Percentiles rank a stretch among this genome's conserved stretches.
phyloP scores from a whole-genome alignment of 768 basidiomycete species.

The Rhodotorula babjevae region DNA sequence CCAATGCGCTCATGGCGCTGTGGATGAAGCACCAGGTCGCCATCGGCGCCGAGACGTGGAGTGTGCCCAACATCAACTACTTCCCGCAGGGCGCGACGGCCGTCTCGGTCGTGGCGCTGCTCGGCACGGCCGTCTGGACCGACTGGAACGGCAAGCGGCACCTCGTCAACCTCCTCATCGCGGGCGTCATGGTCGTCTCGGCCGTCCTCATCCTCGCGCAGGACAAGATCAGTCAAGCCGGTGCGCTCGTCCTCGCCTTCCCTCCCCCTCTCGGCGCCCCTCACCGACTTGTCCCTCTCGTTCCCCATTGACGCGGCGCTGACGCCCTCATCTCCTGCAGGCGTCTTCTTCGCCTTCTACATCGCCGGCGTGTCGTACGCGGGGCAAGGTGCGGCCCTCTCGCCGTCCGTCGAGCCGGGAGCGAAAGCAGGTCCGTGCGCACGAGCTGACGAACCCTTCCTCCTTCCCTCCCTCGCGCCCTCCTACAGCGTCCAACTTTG shows the following conservation, averaged over 20 bases:
- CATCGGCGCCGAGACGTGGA: constrained; percentile 27
- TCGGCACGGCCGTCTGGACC: constrained; percentile 55
- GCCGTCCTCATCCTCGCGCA: constrained; percentile 47
- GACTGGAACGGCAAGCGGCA: constrained; percentile 56
- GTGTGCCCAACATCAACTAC: constrained; percentile 40
- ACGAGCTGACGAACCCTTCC: too few species aligned
- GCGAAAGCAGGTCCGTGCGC: too few species aligned
- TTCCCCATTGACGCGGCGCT: not conserved
- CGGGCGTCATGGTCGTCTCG: constrained; percentile 62
- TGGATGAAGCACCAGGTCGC: constrained; percentile 39
- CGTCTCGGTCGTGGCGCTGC: constrained; percentile 36
- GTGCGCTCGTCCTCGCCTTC: not conserved
- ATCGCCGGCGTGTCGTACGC: constrained; percentile 56
- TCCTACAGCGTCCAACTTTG: constrained; percentile 46
- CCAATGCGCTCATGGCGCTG: constrained; percentile 10
- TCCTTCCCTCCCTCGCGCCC: too few species aligned
- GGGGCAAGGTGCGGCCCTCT: constrained; percentile 52
- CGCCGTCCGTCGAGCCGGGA: too few species aligned
- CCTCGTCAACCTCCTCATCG: constrained; percentile 65
- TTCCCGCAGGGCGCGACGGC: constrained; percentile 41
- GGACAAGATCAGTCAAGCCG: constrained; percentile 48
- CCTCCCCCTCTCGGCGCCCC: not conserved
- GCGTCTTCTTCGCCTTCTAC: constrained; percentile 76
- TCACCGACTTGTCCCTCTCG: too few species aligned
- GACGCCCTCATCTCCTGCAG: not conserved